A percentile compares a stretch with the other conserved stretches of the same genome.
Conservation (phyloP, 2,329 filamentous ascomycete genomes). For the Plectosphaerella cucumerina region DNA sequence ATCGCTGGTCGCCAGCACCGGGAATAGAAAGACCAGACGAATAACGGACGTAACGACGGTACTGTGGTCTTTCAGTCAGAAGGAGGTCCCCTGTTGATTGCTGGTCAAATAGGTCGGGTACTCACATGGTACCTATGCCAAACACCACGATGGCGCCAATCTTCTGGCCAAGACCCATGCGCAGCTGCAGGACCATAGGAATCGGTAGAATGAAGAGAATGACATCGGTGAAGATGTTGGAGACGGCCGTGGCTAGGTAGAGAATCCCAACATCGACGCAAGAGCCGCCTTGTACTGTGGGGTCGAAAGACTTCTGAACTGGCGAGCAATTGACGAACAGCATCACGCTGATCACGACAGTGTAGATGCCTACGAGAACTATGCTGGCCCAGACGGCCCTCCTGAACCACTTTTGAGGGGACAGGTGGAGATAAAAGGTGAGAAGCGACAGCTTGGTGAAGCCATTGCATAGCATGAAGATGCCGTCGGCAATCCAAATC, state of each 20-base stretch:
- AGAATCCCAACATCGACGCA: slow-evolving; percentile 41
- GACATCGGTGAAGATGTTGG: slow-evolving; percentile 45
- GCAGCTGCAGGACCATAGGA: slow-evolving; percentile 37
- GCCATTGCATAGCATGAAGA: slow-evolving; percentile 29
- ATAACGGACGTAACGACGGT: slow-evolving; percentile 9
- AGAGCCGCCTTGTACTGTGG: slow-evolving; percentile 19
- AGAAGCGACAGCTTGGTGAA: slow-evolving; percentile 34
- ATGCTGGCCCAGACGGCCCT: slow-evolving; percentile 22
- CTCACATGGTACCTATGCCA: slow-evolving; percentile 32
- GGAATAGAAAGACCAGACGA: slow-evolving; percentile 5
- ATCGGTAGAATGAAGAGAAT: slow-evolving; percentile 42
- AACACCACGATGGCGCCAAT: slow-evolving; percentile 39
- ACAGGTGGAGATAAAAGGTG: slow-evolving; percentile 31
- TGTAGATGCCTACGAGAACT: slow-evolving; percentile 23
- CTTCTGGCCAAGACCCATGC: slow-evolving; percentile 41
- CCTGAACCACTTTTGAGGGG: slow-evolving; percentile 28
- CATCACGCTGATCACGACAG: slow-evolving; percentile 25
- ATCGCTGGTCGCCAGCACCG: slow-evolving; percentile 5
- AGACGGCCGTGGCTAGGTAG: slow-evolving; percentile 42
- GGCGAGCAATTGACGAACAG: slow-evolving; percentile 33
- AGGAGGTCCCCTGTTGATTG: not conserved
- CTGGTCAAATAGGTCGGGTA: too few species aligned
- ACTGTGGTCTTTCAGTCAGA: not conserved
- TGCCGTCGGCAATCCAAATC: slow-evolving; percentile 16
- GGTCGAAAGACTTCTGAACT: slow-evolving; percentile 25